These are phyloP conservation scores for Hyaloscypha bicolor DNA, from an alignment of 495 filamentous ascomycete species.

Conservation along the genomic window DNA sequence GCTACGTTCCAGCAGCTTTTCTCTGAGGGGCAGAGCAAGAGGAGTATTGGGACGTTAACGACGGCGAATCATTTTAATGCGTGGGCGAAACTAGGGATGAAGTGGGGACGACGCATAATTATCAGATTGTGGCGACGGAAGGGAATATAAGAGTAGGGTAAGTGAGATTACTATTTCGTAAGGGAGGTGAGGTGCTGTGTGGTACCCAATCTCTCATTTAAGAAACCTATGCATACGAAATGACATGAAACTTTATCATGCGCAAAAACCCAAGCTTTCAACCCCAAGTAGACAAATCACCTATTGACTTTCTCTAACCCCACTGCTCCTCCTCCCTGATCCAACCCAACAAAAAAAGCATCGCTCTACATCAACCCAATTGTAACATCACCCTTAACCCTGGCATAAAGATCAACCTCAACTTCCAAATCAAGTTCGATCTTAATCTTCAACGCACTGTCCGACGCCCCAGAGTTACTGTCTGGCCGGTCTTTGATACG, in stretches of 20 bases:
- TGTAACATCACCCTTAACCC: conserved; percentile 32
- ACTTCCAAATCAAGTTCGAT: conserved; percentile 18
- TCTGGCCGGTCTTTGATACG: conserved; percentile 21
- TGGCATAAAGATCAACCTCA: conserved; percentile 28
- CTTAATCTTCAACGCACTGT: conserved; percentile 19
- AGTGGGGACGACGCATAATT: too few species aligned
- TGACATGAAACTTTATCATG: not conserved
- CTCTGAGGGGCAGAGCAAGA: too few species aligned
- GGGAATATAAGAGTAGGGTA: too few species aligned
- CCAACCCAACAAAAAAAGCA: not conserved
- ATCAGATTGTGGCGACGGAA: too few species aligned
- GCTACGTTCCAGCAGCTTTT: too few species aligned
- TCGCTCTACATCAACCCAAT: conserved; percentile 35
- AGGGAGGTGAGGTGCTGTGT: too few species aligned
- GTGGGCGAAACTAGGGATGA: too few species aligned
- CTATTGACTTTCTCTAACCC: not conserved
- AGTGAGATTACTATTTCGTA: too few species aligned
- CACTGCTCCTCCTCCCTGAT: not conserved
- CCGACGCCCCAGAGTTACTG: not conserved
- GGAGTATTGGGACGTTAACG: too few species aligned
- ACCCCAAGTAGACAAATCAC: not conserved
- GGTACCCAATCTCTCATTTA: too few species aligned
- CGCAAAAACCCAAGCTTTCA: not conserved
- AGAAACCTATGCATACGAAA: not conserved
- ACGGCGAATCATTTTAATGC: too few species aligned